These are phyloP conservation scores for Platanthera guangdongensis DNA, from an alignment of 106 monocot species.

Conservation along the genomic window DNA sequence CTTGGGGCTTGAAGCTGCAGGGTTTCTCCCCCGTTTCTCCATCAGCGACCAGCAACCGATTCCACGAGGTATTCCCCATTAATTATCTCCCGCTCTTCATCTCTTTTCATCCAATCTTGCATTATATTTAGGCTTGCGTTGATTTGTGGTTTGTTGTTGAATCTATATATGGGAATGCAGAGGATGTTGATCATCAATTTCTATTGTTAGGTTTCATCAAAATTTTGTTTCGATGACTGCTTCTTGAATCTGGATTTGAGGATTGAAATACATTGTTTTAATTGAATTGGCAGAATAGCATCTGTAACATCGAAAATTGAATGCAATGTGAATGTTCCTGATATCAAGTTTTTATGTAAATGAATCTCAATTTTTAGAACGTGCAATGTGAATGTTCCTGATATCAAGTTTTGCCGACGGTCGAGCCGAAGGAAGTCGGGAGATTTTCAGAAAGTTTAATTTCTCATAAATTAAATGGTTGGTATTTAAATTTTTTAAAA, in stretches of 20 bases:
- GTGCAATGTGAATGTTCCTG: too few relatives aligned
- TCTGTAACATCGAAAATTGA: background rate
- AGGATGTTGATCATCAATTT: background rate
- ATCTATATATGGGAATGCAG: background rate
- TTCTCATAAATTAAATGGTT: too few relatives aligned
- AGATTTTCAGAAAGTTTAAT: too few relatives aligned
- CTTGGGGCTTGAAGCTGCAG: background rate
- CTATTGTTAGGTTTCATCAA: background rate
- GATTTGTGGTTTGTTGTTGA: background rate
- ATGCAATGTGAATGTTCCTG: background rate
- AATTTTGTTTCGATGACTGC: background rate
- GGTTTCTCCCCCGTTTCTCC: background rate
- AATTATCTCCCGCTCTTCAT: background rate
- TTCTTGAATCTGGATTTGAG: constrained; percentile 6
- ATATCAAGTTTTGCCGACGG: too few relatives aligned
- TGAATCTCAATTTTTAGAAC: too few relatives aligned
- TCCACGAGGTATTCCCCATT: background rate
- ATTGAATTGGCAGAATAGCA: background rate
- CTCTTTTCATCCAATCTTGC: background rate
- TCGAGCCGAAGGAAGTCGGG: too few relatives aligned
- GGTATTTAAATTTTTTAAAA: too few relatives aligned
- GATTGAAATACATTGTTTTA: background rate
- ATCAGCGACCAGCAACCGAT: background rate
- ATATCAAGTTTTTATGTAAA: too few relatives aligned
- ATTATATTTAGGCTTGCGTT: background rate